Evolutionary conservation across 805 yeast genomes (phyloP), one percentile per base, ranked within the genome.

Genomic region (Teunomyces kruisii): DNA sequence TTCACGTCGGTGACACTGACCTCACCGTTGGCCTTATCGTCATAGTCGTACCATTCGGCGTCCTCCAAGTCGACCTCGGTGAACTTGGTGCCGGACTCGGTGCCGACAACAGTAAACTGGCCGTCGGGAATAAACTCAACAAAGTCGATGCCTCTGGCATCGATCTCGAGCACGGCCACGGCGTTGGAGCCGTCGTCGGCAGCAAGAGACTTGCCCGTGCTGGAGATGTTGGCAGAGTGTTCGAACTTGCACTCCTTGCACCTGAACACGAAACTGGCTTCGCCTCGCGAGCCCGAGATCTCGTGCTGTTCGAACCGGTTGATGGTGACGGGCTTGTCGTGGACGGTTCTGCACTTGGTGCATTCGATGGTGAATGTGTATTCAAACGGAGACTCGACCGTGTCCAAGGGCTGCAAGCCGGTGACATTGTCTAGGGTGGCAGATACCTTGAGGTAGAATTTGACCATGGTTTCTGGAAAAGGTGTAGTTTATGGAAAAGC

Each of bases 21-120:
- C 64, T 92, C 97, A 35, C 72, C 79, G 9, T 81, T 79, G 6
- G 86, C 83, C 52, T 82, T 79, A 45, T 94, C 98, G 62, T 94
- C 98, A 59, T 91, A 94, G 57, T 94, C 99, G 60, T 84, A 94
- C 91, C 96, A 91, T 60, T 94, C 98, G 43, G 80, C 82, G 19
- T 88, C 96, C 30, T 74, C 78, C 24, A 90, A 68, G 45, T 86
- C 94, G 19, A 89, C 77, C 24, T 86, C 88, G 5, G 58, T 58
- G 57, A 86, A 88, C 43, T 60, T 64, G 8, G 85, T 72, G 9
- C 67, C 63, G 2, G 79, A 61, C 10, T 78, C 82, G 5, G 66
- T 72, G 9, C 87, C 86, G 32, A 58, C 67, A 44, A 86, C 82
- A 26, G 60, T 54, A 60, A 86, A 86, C 36, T 61, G 64, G 0